Conservation (phyloP, 1,139 yeast species). For the Suhomyces atakaporum region DNA sequence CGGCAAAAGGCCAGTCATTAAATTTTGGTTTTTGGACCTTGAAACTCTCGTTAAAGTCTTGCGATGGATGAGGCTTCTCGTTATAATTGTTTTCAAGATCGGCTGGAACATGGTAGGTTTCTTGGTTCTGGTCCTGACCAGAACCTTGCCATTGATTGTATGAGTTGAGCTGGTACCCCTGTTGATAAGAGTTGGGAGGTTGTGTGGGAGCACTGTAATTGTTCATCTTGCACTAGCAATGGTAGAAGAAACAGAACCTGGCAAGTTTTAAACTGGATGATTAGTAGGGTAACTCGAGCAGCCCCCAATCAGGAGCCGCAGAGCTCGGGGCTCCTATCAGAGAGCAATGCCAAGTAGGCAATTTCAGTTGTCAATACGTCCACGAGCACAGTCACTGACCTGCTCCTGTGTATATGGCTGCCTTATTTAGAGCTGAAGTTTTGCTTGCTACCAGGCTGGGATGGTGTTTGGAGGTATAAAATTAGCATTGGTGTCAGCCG, state of each 20-base stretch:
- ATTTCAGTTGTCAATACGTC: too few species aligned
- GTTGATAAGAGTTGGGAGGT: conserved; percentile 6
- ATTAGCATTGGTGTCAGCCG: too few species aligned
- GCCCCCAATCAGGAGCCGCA: too few species aligned
- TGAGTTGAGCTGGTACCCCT: conserved; percentile 1
- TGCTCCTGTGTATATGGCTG: too few species aligned
- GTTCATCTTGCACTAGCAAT: conserved; percentile 6
- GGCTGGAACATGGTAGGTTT: conserved; percentile 18
- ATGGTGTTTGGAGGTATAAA: too few species aligned
- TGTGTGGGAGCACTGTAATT: conserved; percentile 10
- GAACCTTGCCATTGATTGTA: conserved; percentile 3
- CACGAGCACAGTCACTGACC: too few species aligned
- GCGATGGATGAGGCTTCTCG: conserved; percentile 39
- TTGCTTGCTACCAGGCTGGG: too few species aligned
- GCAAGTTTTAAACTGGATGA: background rate
- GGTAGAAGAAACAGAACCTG: background rate
- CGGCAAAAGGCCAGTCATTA: conserved; percentile 74
- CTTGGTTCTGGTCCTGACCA: conserved; percentile 5
- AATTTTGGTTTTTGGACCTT: conserved; percentile 63
- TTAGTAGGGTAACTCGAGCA: background rate
- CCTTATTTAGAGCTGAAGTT: too few species aligned
- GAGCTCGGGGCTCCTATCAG: too few species aligned
- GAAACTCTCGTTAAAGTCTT: conserved; percentile 64
- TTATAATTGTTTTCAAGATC: conserved; percentile 29
- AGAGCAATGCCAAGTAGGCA: too few species aligned